Evolutionary conservation across 2,329 filamentous ascomycete genomes (phyloP), one percentile per base, ranked within the genome.

Genomic region (Myrmaecium sp.): DNA sequence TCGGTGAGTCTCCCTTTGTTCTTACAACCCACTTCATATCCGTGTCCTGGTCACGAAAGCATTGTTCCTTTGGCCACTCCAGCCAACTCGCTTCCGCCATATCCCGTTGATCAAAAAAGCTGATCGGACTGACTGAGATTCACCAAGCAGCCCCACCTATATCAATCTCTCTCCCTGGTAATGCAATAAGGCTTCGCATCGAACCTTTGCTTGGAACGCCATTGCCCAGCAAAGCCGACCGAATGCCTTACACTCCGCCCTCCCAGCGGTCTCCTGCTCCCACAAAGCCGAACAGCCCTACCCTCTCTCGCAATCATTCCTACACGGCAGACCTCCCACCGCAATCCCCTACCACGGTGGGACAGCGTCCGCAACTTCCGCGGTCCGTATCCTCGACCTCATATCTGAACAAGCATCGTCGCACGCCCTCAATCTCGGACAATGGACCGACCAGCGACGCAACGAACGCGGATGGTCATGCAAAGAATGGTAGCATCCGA

Each of bases 181-280:
- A n/a, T n/a, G n/a, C n/a, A n/a, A n/a, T n/a, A n/a, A n/a, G n/a
- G n/a, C n/a, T n/a, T n/a, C n/a, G n/a, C n/a, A n/a, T n/a, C n/a
- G n/a, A n/a, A n/a, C n/a, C n/a, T n/a, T n/a, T n/a, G n/a, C n/a
- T n/a, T n/a, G n/a, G n/a, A n/a, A n/a, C n/a, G n/a, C n/a, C n/a
- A n/a, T n/a, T n/a, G n/a, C n/a, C n/a, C 21, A 16, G 25, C 26
- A 25, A 47, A 54, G 47, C 42, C 47, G 49, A 44, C 49, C 54
- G 66, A 60, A 89, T 89, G 80, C 80, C 80, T 70, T 89, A 89
- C 62, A 89, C 80, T 54, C 79, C 80, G 33, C 80, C 80, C 36
- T 69, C 74, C 42, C 67, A 68, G 54, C 59, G 61, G 52, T 69
- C 66, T 40, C 67, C 67, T 50, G 58, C 60, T 42, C 57, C 62